Evolutionary conservation across 176 grass and related monocot species (phyloP).

Genomic region (Triticum aestivum): IWGSC_CS_RefSeq_v2.1 NC_057795.1:673507669-673508168

Average conservation of each 20-base stretch:
- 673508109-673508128: not conserved
- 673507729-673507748: not conserved
- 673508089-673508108: slow-evolving; percentile 93
- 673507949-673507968: not conserved
- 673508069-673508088: slow-evolving; percentile 89
- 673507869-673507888: slow-evolving; percentile 96
- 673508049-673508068: slow-evolving; percentile 91
- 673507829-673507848: slow-evolving; percentile 81
- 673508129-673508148: slow-evolving; percentile 25
- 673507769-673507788: not conserved
- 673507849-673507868: slow-evolving; percentile 91
- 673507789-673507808: not conserved
- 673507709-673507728: slow-evolving; percentile 1
- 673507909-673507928: slow-evolving; percentile 96
- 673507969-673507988: not conserved
- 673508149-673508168: not conserved
- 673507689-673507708: not conserved
- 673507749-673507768: not conserved
- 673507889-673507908: slow-evolving; percentile 93
- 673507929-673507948: slow-evolving; percentile 14
- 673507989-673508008: not conserved
- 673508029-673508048: slow-evolving; percentile 94
- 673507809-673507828: slow-evolving; percentile 95
- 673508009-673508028: slow-evolving; percentile 2
- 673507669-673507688: not conserved